phyloP scores from a whole-genome alignment of 2,329 filamentous ascomycete genomes.

The Verticillium dahliae region DNA sequence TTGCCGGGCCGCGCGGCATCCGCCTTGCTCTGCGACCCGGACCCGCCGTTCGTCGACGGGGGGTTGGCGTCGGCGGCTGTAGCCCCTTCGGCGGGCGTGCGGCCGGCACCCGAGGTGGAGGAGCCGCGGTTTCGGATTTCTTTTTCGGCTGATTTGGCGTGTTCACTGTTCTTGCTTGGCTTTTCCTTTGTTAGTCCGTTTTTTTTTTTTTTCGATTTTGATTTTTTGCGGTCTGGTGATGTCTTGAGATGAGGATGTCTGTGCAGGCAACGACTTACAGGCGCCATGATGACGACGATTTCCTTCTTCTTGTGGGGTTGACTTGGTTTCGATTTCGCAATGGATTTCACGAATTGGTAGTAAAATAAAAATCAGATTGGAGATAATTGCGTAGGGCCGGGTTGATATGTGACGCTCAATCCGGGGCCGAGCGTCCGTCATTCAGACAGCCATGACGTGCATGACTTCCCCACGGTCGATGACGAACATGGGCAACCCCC shows the following conservation, averaged over 20 bases:
- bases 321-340: not conserved
- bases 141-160: not conserved
- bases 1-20: not conserved
- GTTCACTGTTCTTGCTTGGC: not conserved
- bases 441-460: constrained; percentile 6
- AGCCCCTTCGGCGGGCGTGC: not conserved
- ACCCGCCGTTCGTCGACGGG: not conserved
- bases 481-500: not conserved
- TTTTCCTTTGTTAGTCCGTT: not conserved
- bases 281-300: not conserved
- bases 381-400: too few species aligned
- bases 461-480: constrained; percentile 4
- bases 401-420: not conserved
- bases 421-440: not conserved
- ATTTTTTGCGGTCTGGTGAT: not conserved
- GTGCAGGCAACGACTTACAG: not conserved
- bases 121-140: not conserved
- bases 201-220: not conserved
- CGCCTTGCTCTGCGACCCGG: not conserved
- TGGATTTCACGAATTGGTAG: not conserved
- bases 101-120: not conserved
- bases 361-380: not conserved
- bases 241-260: not conserved
- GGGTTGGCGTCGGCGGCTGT: not conserved
- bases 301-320: not conserved